Base-by-base conservation (phyloP, 306 rosid genomes). In the Glycine soja region DNA sequence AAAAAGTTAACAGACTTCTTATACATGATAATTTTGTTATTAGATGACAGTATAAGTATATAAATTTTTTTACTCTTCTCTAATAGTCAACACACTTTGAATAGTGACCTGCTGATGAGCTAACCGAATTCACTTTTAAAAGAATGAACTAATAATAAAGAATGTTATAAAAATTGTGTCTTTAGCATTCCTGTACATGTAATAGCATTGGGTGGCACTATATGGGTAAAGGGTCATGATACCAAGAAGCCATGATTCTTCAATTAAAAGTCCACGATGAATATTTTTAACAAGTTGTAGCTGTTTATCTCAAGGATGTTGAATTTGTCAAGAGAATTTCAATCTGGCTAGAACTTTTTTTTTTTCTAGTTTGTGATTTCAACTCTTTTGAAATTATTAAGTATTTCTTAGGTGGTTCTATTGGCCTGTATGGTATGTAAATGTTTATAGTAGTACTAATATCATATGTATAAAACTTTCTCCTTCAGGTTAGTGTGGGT, bases 401-500 rank as follows among this genome's bases (percentile, higher is more conserved):
- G 18, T 15, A 73, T 36, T 15, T 16, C 43, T 71, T 4, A 16
- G 46, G 30, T 13, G 3, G 77, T 70, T 56, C 46, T 74, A 68
- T 53, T 53, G 75, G 52, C 61, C 38, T 72, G 75, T 10, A 46
- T 6, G 53, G n/a, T 52, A 69, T 30, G 40, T 62, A 59, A 42
- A 78, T 66, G 46, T 19, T 3, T 47, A 34, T 68, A 18, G 50
- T 80, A 45, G 12, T 52, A 38, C 57, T 32, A 50, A 72, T 34
- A 24, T 1, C 30, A 24, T 24, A 14, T 68, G 82, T 61, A 70
- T 68, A 74, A 75, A 34, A 10, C 73, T 69, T 59, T 79, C 42
- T 61, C 9, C 5, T 86, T 82, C 90, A 95, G 99, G 99, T 95
- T 46, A 95, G 99, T 78, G 97, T 95, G 43, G 99, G 99, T 62